Base-by-base conservation (phyloP, 345 rosid genomes). In the Euphorbia lathyris region DNA sequence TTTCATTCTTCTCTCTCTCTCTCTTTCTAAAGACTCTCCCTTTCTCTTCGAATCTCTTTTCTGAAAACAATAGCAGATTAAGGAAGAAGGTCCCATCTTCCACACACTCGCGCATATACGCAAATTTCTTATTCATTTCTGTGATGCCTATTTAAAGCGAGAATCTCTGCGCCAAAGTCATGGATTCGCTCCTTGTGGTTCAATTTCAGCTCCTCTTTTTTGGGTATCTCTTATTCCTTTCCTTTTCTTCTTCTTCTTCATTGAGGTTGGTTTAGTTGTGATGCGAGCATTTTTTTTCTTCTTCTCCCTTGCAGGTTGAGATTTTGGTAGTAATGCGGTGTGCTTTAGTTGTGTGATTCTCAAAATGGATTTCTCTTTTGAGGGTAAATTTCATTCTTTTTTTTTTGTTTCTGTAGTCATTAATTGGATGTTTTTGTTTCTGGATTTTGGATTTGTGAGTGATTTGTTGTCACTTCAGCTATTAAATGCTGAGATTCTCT, bases 241-340 rank as follows among this genome's bases (percentile, higher is more conserved):
- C 61, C 43, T 32, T 48, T 47, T 20, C 19, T 7, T 48, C 9
- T 40, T 40, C 43, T 60, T 23, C 63, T 48, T 34, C 66, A 40
- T 63, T 27, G 68, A 73, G 67, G 61, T 57, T 63, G 38, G 3
- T 34, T n/a, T n/a, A n/a, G n/a, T n/a, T n/a, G n/a, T 48, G 58
- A 11, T n/a, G 58, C 34, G 25, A 65, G 57, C 48, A 14, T 43
- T 32, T 50, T 72, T 55, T 59, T 20, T 53, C 17, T 30, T 58
- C 25, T 73, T 53, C 17, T 30, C 48, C 25, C 68, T 73, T 66
- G 78, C 80, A 80, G 83, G 76, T 67, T 69, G 74, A 79, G 77
- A 73, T 65, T 79, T 74, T 63, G 78, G 59, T 79, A 53, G 80
- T 63, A 86, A 81, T 84, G 85, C 81, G 77, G 80, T 78, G 76